Evolutionary conservation across 441 rosid genomes (phyloP).

Genomic region (Oxalis stricta): DNA sequence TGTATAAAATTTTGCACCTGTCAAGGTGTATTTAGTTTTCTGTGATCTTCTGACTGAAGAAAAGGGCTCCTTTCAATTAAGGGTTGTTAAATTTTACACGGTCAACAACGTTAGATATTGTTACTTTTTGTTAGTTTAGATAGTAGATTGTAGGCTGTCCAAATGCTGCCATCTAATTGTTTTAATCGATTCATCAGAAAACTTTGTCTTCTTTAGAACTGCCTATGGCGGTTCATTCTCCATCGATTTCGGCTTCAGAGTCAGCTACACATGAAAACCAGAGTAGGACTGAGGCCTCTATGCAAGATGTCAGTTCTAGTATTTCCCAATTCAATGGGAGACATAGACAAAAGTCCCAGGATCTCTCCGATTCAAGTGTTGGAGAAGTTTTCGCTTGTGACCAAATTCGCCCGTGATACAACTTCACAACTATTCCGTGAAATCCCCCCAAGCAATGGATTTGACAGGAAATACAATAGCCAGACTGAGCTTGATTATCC

Average conservation of each 20-base stretch:
- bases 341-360: slow-evolving; percentile 50
- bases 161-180: background rate
- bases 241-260: slow-evolving; percentile 27
- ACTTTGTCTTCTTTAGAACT: slow-evolving; percentile 90
- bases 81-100: no score
- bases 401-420: slow-evolving; percentile 90
- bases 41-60: no score
- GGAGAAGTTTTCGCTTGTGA: slow-evolving; percentile 92
- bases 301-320: slow-evolving; percentile 19
- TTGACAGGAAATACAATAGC: slow-evolving; percentile 42
- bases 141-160: background rate
- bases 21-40: no score
- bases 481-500: slow-evolving; percentile 29
- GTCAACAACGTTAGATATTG: background rate
- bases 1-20: background rate
- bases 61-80: no score
- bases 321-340: slow-evolving; percentile 39
- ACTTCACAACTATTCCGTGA: slow-evolving; percentile 82
- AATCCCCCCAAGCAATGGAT: slow-evolving; percentile 45
- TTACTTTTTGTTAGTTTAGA: slow-evolving; percentile 2
- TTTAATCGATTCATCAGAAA: slow-evolving; percentile 35
- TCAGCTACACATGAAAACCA: slow-evolving; percentile 31
- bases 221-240: slow-evolving; percentile 51
- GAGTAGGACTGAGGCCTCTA: slow-evolving; percentile 25
- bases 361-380: slow-evolving; percentile 83